These are phyloP conservation scores for Lactarius sp. DNA, from an alignment of 768 basidiomycete species.

Conservation along the genomic window DNA sequence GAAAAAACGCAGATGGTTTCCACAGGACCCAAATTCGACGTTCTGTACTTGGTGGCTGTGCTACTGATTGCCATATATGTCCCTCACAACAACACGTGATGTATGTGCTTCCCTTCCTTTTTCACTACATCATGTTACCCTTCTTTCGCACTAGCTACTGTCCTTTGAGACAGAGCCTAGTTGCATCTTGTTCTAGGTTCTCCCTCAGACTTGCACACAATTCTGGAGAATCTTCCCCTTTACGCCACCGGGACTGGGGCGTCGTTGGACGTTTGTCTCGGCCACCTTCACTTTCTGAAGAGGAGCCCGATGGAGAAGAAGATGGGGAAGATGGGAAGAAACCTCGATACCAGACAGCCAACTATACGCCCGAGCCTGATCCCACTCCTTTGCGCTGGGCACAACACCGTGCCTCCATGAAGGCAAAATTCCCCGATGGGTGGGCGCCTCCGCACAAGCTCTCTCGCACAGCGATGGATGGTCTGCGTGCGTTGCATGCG, in stretches of 20 bases:
- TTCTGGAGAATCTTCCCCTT: not conserved
- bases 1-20: not conserved
- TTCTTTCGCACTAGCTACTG: not conserved
- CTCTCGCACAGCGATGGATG: constrained; percentile 49
- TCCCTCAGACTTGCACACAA: not conserved
- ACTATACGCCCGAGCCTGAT: constrained; percentile 8
- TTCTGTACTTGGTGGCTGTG: constrained; percentile 16
- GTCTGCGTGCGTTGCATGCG: constrained; percentile 40
- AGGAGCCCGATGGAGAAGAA: not conserved
- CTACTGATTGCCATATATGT: constrained; percentile 2
- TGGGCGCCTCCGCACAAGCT: constrained; percentile 53
- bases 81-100: constrained; percentile 2
- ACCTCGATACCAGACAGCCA: constrained; percentile 19
- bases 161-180: not conserved
- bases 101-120: not conserved
- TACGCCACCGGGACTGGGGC: constrained; percentile 21
- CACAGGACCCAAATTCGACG: not conserved
- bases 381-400: constrained; percentile 29
- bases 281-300: constrained; percentile 10
- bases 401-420: constrained; percentile 34
- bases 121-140: constrained; percentile 2
- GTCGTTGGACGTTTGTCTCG: constrained; percentile 14
- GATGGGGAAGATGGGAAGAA: constrained; percentile 14
- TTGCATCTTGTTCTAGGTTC: not conserved
- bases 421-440: constrained; percentile 35